Evolutionary conservation across 306 rosid genomes (phyloP).

Genomic region (Cucumis cinereus): DNA sequence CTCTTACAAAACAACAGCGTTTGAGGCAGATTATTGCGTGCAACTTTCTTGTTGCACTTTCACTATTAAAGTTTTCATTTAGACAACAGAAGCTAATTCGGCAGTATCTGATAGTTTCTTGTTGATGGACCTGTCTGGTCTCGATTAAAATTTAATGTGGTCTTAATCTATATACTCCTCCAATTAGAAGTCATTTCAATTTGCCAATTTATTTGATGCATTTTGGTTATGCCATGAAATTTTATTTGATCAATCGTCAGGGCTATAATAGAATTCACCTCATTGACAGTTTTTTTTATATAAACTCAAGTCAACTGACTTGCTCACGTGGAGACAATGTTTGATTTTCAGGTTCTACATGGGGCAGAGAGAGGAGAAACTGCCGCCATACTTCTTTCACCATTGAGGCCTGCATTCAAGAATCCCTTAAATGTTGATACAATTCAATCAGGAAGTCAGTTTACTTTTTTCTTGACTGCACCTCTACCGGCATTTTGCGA

Average conservation of each 20-base stretch:
- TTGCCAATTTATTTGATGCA: neutral
- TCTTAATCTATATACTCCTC: neutral
- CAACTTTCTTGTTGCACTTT: neutral
- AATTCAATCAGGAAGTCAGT: conserved; percentile 66
- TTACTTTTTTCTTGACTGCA: conserved; percentile 88
- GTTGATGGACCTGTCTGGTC: conserved; percentile 2
- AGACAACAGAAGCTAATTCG: neutral
- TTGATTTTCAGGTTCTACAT: conserved; percentile 56
- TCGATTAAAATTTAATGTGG: neutral
- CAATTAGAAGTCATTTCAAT: neutral
- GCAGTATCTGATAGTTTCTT: neutral
- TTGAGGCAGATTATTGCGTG: neutral
- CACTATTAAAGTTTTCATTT: neutral
- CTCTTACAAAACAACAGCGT: neutral
- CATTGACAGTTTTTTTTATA: neutral
- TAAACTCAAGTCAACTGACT: neutral
- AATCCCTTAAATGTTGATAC: conserved; percentile 38
- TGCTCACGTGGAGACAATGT: conserved; percentile 4
- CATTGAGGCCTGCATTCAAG: conserved; percentile 57
- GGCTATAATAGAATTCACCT: neutral
- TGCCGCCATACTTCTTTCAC: conserved; percentile 82
- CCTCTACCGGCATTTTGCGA: conserved; percentile 86
- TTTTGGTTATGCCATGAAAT: neutral
- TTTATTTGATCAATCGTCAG: neutral
- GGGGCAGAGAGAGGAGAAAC: conserved; percentile 92